Base-by-base conservation (phyloP, 192 early-diverging fungal genomes). In the Mortierella alpina region DNA sequence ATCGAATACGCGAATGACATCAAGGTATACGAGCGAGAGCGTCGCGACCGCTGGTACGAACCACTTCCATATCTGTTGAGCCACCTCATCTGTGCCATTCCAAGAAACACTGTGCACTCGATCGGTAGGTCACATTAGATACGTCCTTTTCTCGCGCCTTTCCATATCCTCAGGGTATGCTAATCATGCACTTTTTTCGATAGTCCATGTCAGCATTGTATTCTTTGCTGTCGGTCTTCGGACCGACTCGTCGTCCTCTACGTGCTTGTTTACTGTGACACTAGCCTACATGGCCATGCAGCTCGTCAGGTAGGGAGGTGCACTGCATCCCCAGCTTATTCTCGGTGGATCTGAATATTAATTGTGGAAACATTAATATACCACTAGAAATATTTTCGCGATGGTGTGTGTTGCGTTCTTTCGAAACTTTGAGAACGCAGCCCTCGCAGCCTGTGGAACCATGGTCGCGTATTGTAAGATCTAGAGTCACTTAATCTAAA, bases 21-120 rank as follows among this genome's bases (percentile, higher is more conserved):
- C 23, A 55, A 22, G 31, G 47, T 66, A 12, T 73, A 52, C 54
- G 72, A 73, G 3, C 55, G 72, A 6, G 63, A 73, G 64, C 23
- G 63, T 4, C 48, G 23, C 18, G 63, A 66, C 11, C 63, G 15
- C 2, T 45, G 22, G 63, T 73, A 73, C 56, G 57, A 57, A 11
- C 64, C 72, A 22, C 11, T 47, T 39, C 22, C 70, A 6, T 64
- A 48, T 18, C 7, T 65, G 11, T 9, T 64, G 50, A 72, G 62
- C 23, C 47, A 62, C 20, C 45, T 22, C 10, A 14, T 71, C 12
- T 71, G 51, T 17, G 17, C 53, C n/a, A n/a, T n/a, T n/a, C n/a
- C n/a, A n/a, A n/a, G n/a, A n/a, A n/a, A n/a, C n/a, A n/a, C n/a
- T n/a, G 6, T 54, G 9, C 53, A 12, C 6, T 12, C 20, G 53